Conservation (phyloP, 371 early-diverging fungal genomes). For the Rhizomucor pusillus region DNA sequence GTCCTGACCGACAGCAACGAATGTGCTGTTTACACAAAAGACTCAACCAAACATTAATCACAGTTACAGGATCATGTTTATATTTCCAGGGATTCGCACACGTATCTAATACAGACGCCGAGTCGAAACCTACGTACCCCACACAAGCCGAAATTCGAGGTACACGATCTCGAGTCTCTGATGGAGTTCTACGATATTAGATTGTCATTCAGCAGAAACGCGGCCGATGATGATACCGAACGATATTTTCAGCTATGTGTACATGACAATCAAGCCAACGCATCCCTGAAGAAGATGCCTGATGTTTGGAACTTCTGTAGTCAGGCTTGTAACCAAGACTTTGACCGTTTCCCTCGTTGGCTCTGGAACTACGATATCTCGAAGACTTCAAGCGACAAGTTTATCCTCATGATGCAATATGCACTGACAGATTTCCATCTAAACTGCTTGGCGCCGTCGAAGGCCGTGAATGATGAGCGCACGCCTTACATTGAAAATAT, state of each 20-base stretch:
- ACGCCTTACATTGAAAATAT: neutral
- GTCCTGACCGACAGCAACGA: too few species aligned
- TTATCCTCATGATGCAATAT: neutral
- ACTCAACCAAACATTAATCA: too few species aligned
- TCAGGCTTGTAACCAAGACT: neutral
- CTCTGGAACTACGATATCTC: neutral
- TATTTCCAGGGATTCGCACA: too few species aligned
- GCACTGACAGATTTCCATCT: neutral
- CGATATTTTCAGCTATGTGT: neutral
- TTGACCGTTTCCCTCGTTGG: neutral
- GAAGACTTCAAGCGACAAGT: neutral
- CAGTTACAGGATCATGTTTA: too few species aligned
- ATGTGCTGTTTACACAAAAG: too few species aligned
- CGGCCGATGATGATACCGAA: neutral
- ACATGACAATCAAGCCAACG: neutral
- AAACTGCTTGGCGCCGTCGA: neutral
- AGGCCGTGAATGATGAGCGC: neutral
- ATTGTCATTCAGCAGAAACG: neutral
- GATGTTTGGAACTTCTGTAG: neutral
- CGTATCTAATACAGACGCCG: too few species aligned
- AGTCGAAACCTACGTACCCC: neutral
- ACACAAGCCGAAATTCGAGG: neutral
- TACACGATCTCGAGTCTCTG: neutral
- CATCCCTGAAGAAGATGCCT: neutral
- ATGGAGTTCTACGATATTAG: neutral